These are phyloP conservation scores for Vitis hybrid DNA, from an alignment of 177 flowering plant genomes.

Conservation along the genomic window DNA sequence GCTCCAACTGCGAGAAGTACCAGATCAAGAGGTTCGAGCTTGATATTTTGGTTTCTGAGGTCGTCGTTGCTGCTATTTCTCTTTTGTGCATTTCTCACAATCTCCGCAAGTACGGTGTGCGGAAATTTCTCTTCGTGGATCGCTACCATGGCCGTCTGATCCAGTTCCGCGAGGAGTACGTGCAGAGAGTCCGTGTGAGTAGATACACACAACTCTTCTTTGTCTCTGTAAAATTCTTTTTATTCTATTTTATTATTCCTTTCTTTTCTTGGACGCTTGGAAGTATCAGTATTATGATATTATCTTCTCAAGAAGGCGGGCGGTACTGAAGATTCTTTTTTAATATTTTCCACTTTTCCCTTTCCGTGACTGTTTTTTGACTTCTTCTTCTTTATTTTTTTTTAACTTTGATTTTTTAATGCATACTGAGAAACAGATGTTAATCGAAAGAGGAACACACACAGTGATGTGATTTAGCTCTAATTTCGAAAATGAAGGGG, in stretches of 20 bases:
- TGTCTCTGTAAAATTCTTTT: background rate
- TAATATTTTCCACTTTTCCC: too few species aligned
- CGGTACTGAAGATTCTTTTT: too few species aligned
- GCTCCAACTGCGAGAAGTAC: conserved; percentile 33
- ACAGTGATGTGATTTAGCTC: too few species aligned
- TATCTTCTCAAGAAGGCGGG: too few species aligned
- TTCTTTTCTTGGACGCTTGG: background rate
- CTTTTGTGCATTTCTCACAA: conserved; percentile 36
- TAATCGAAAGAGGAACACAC: too few species aligned
- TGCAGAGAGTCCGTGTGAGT: conserved; percentile 34
- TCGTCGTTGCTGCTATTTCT: conserved; percentile 33
- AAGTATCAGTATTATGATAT: too few species aligned
- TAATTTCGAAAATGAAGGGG: too few species aligned
- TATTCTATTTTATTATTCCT: background rate
- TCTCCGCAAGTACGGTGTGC: conserved; percentile 40
- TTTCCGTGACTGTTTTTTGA: too few species aligned
- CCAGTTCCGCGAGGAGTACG: conserved; percentile 35
- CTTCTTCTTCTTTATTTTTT: too few species aligned
- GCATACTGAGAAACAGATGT: too few species aligned
- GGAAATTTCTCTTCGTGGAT: conserved; percentile 44
- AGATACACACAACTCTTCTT: background rate
- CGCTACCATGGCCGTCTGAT: conserved; percentile 28
- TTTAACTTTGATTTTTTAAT: too few species aligned
- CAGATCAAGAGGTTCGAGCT: conserved; percentile 36
- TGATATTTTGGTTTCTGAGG: conserved; percentile 28